Base-by-base conservation (phyloP, 2,329 filamentous ascomycete species). In the Colletotrichum caudatum region DNA sequence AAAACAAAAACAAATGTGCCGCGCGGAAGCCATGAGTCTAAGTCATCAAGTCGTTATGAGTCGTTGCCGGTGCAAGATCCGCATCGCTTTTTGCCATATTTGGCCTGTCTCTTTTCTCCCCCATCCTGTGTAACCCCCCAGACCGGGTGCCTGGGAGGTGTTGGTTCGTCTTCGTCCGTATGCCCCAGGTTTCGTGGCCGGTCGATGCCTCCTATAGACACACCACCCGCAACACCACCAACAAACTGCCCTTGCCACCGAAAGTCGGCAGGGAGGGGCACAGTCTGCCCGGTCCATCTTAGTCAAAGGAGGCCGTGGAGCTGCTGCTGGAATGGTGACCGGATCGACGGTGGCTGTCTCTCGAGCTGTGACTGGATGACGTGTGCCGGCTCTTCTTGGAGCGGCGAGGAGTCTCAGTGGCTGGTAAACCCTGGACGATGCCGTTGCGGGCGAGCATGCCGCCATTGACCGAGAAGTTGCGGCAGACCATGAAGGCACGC, bases 401-500 rank as follows among this genome's bases (percentile, higher is more conserved):
- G 75, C 84, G 87, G 78, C 82, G 81, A 73, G 78, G 82, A 66
- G 88, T 82, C 74, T 86, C 84, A 75, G 85, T 84, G 67, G 85
- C 88, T 18, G 90, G 90, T 48, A 92, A 84, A 61, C 90, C 90
- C 81, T 92, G 90, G 74, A 92, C 89, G 74, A 91, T 90, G 54
- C 90, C 90, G 78, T 91, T 92, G 74, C 89, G 88, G 74, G 89
- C 90, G 74, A 91, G 85, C 94, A 97, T 97, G 80, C 95, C 95
- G 77, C 97, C 94, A 80, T 97, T 98, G 81, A 97, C 93, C 67
- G 94, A 97, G 84, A 98, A 98, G 87, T 97, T 97, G 75, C 94
- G 92, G 86, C 95, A 98, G 76, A 98, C 96, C 90, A 97, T 95
- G 83, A 97, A 98, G 69, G 95, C 95, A 74, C 94, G 93, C 89